Percentiles rank a stretch among this genome's conserved stretches.
Conservation (phyloP, 2,329 filamentous ascomycete genomes). For the Pseudogymnoascus destructans region DNA sequence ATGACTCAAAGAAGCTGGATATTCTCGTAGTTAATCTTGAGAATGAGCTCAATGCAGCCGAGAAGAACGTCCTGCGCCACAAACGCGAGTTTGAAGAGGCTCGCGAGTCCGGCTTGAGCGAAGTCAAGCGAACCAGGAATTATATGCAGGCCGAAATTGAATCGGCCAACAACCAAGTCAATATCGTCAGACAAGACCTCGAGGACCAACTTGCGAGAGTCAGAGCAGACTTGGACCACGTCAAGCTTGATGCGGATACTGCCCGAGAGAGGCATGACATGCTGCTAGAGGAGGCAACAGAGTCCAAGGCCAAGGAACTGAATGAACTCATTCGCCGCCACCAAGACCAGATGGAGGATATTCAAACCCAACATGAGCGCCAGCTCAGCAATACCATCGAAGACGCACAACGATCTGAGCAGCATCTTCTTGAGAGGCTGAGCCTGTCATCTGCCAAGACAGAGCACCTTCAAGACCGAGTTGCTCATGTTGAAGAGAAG, state of each 20-base stretch:
- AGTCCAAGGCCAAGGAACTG: constrained; percentile 46
- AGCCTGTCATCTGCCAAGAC: constrained; percentile 73
- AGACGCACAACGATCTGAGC: constrained; percentile 68
- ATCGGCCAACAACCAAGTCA: constrained; percentile 71
- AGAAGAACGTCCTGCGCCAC: constrained; percentile 11
- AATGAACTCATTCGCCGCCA: constrained; percentile 43
- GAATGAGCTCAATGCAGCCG: constrained; percentile 55
- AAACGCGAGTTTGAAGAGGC: constrained; percentile 62
- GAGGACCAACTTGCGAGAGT: constrained; percentile 65
- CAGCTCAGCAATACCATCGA: constrained; percentile 62
- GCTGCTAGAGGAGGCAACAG: constrained; percentile 67
- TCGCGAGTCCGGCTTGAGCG: constrained; percentile 62
- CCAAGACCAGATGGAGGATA: constrained; percentile 57
- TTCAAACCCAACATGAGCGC: constrained; percentile 62
- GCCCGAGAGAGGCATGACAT: constrained; percentile 71
- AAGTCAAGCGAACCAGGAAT: constrained; percentile 68
- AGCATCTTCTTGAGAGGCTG: constrained; percentile 68
- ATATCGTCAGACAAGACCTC: constrained; percentile 66
- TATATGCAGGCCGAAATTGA: constrained; percentile 74
- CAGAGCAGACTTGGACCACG: constrained; percentile 62
- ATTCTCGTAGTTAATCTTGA: constrained; percentile 41
- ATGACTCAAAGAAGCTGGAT: constrained; percentile 49
- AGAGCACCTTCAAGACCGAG: constrained; percentile 73
- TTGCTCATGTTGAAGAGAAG: constrained; percentile 77
- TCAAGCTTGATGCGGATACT: constrained; percentile 68